Evolutionary conservation across 2,329 filamentous ascomycete genomes (phyloP), one percentile per base, ranked within the genome.

Genomic region (Phyllosticta citrichinensis): DNA sequence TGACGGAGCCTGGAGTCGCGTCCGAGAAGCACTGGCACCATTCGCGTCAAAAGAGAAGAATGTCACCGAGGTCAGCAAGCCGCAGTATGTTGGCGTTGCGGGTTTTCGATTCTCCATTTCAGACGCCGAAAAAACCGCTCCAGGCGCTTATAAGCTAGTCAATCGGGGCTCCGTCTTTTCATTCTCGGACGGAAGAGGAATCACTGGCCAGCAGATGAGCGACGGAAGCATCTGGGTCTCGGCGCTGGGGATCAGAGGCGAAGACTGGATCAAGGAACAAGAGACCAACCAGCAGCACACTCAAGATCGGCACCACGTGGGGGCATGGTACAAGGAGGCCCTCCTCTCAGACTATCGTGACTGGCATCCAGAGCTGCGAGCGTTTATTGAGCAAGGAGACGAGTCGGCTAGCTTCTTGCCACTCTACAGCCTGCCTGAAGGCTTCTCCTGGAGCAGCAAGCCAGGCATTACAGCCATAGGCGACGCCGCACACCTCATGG

Each of bases 1-100:
- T 10, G 77, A 79, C 56, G 77, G 76, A 10, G 75, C 75, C 5
- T 79, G 72, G 70, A 73, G 70, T 56, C 75, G 74, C 62, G 71
- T 74, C 1, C 69, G 75, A 9, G 64, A 64, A 25, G 53, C 71
- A 1, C 62, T 77, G 1, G 69, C 66, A 5, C 57, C 56, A 17
- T 50, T 60, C 25, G 6, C 55, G 14, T 50, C n/a, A 11, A 52
- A 17, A 20, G 56, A 9, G 12, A 47, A n/a, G 5, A 47, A 47
- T 17, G 12, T 2, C 40, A 47, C 40, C 40, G 40, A 47, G 5
- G 40, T 47, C 4, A 68, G 66, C 17, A 66, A 65, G 54, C 75
- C 75, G 2, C 69, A 67, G 62, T 75, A 74, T 55, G 68, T 70
- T 10, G 75, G 76, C 3, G 63, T 76, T 17, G 67, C 64, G 11